A percentile compares a stretch with the other conserved stretches of the same genome.
Evolutionary conservation across 2,329 filamentous ascomycete species (phyloP).

Genomic region (Aspergillaceae sp.): DNA sequence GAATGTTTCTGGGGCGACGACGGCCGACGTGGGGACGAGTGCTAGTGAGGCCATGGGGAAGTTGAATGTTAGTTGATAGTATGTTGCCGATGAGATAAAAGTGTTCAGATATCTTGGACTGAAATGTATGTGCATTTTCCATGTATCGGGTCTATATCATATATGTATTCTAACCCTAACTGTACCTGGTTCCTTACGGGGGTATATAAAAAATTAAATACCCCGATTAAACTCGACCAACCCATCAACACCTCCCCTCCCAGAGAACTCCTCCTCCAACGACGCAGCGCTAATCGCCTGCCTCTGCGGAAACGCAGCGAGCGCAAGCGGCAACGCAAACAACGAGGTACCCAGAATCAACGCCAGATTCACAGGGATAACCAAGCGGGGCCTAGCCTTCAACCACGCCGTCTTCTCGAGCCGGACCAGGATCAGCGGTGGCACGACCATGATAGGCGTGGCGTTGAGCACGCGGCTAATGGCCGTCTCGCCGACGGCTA

Average conservation of each 20-base stretch:
- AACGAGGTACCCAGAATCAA: conserved; percentile 81
- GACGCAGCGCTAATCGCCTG: conserved; percentile 68
- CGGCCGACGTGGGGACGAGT: not conserved
- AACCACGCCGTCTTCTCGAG: conserved; percentile 81
- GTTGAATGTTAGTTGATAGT: not conserved
- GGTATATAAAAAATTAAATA: conserved; percentile 48
- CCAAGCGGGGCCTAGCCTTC: conserved; percentile 63
- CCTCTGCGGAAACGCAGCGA: conserved; percentile 86
- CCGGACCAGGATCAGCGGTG: conserved; percentile 73
- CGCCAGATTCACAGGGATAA: conserved; percentile 74
- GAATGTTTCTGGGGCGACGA: not conserved
- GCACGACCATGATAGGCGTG: conserved; percentile 94
- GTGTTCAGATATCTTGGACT: too few species aligned
- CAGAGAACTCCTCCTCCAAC: conserved; percentile 81
- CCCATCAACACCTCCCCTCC: conserved; percentile 65
- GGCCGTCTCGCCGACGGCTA: conserved; percentile 90
- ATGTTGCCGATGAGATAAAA: too few species aligned
- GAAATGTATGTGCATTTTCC: too few species aligned
- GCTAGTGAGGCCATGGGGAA: not conserved
- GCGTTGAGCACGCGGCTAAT: conserved; percentile 85
- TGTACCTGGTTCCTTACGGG: too few species aligned
- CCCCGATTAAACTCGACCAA: conserved; percentile 96
- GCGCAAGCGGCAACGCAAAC: conserved; percentile 77
- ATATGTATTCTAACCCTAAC: too few species aligned
- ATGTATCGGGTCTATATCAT: too few species aligned